Evolutionary conservation across 805 yeast genomes (phyloP), one percentile per base, ranked within the genome.

Genomic region (Saccharomyces paradoxus): DNA sequence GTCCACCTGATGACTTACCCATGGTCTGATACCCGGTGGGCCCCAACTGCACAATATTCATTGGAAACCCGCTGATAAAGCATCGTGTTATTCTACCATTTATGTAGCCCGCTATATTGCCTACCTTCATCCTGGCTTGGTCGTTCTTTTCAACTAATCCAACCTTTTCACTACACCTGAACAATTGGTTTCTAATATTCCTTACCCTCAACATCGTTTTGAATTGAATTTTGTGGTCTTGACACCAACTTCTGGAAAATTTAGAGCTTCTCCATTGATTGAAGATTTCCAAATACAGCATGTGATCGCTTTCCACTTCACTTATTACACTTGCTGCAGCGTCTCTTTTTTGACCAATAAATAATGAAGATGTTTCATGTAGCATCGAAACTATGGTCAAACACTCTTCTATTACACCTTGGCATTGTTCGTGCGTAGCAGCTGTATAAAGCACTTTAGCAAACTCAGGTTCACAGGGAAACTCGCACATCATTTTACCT

Each of bases 401-500:
- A 1, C 89, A 77, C 57, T 88, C 94, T 2, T 78, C 77, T 2
- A 84, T 56, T 4, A 62, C 76, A 50, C 95, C 90, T 0, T 79
- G 74, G 51, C 75, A 76, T 13, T 76, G 76, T n/a, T 59, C 60
- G 53, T 66, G 62, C 1, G 67, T 59, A 0, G 80, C 81, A 50
- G 96, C 83, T 1, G 82, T 73, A 12, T 92, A 68, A 31, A 94
- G 66, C 6, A 84, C 82, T 66, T 87, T 89, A 7, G 97, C 84
- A 63, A 90, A 77, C 77, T 88, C 88, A 3, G 97, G 97, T 60
- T 89, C 96, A 58, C 91, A 79, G 0, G 99, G 99, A 61, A 91
- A 88, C 55, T 85, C 89, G 1, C 96, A 86, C 97, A 94, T 91
- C 57, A 81, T 80, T 47, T 86, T 71, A 0, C 99, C 99, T 1